Conservation (phyloP, 1,284 basidiomycete species). For the Gymnopus androsaceus region DNA sequence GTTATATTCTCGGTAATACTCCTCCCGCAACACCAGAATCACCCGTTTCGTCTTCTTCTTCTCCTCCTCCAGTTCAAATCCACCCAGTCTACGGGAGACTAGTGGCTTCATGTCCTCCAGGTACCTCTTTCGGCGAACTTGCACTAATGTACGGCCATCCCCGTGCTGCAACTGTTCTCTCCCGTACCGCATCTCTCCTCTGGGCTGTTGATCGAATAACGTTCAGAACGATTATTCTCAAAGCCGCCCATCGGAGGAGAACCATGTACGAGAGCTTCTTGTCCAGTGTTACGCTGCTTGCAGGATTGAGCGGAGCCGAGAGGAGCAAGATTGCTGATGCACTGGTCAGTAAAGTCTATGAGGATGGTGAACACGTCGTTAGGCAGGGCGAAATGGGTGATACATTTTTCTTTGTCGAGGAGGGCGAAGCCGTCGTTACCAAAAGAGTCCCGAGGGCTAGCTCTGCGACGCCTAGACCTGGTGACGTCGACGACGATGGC, state of each 20-base stretch:
- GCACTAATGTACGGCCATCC: conserved; percentile 98
- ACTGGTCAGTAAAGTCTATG: conserved; percentile 81
- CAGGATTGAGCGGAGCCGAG: conserved; percentile 84
- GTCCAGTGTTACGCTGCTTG: conserved; percentile 86
- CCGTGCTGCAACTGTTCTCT: conserved; percentile 90
- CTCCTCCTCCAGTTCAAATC: conserved; percentile 1
- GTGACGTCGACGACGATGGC: conserved; percentile 59
- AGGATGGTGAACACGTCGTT: conserved; percentile 86
- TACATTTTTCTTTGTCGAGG: conserved; percentile 97
- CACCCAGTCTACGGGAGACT: conserved; percentile 78
- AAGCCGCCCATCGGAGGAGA: conserved; percentile 82
- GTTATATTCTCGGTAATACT: conserved; percentile 59
- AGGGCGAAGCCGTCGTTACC: conserved; percentile 86
- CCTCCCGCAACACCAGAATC: conserved; percentile 45
- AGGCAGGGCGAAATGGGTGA: conserved; percentile 93
- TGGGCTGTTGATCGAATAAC: conserved; percentile 98
- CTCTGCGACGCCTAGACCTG: not conserved
- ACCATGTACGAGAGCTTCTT: conserved; percentile 97
- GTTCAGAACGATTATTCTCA: conserved; percentile 96
- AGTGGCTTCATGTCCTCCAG: conserved; percentile 84
- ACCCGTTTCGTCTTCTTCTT: conserved; percentile 29
- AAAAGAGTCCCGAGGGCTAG: conserved; percentile 43
- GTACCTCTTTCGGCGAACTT: conserved; percentile 92
- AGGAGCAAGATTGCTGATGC: conserved; percentile 97
- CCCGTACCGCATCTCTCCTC: conserved; percentile 81